A percentile compares a stretch with the other conserved stretches of the same genome.
Evolutionary conservation across 169 alveolate species (phyloP).

Genomic region (Pseudocohnilembus persalinus): DNA sequence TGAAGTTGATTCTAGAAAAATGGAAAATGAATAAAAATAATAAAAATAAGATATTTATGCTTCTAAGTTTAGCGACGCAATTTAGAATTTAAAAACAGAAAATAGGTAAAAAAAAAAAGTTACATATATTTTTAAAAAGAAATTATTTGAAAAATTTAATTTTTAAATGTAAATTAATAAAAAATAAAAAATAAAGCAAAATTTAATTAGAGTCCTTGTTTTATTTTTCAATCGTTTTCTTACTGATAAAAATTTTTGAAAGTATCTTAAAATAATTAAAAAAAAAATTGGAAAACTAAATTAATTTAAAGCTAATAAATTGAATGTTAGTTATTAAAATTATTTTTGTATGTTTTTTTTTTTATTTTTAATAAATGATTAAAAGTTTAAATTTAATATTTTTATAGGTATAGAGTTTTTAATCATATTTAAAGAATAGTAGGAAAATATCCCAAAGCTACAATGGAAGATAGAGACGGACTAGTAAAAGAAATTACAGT

Average conservation of each 20-base stretch:
- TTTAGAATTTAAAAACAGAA: not conserved
- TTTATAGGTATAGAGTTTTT: slow-evolving; percentile 52
- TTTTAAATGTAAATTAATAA: not conserved
- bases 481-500: slow-evolving; percentile 47
- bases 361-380: slow-evolving; percentile 41
- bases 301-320: not conserved
- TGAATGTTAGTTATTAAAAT: not conserved
- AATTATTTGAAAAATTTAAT: too few species aligned
- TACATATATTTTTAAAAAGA: too few species aligned
- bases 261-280: not conserved
- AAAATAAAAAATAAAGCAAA: too few species aligned
- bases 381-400: not conserved
- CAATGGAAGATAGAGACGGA: slow-evolving; percentile 19
- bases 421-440: slow-evolving; percentile 44
- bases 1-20: not conserved
- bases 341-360: slow-evolving; percentile 23
- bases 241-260: not conserved
- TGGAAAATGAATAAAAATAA: not conserved
- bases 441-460: slow-evolving; percentile 57
- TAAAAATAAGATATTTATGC: not conserved
- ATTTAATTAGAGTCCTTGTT: not conserved
- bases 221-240: not conserved
- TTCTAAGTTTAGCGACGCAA: not conserved
- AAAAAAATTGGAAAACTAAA: not conserved
- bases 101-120: not conserved